Base-by-base conservation (phyloP, 371 early-diverging fungal genomes). In the Mucor racemosus region DNA sequence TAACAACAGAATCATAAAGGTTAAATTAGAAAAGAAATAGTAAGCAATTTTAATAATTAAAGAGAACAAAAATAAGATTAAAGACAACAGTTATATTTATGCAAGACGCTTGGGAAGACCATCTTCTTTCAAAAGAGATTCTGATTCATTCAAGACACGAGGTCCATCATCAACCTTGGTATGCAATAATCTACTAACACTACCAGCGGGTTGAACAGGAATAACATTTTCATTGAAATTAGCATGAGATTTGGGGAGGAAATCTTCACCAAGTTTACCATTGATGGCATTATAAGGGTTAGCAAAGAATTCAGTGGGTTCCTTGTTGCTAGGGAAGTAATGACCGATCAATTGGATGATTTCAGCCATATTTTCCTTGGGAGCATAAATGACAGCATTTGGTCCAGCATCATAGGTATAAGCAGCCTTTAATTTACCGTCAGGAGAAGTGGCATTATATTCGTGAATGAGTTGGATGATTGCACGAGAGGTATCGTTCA, bases 371-470 rank as follows among this genome's bases (percentile, higher is more conserved):
- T 95, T 86, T 70, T 88, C 80, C 73, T 86, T 81, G 60, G 88
- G 89, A 17, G 95, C 88, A 73, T 97, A 98, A 67, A 99, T 91
- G 34, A 99, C 99, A 3, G 99, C 97, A 76, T 99, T 99, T 62
- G 99, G 98, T 55, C 99, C 99, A 21, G 99, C 99, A 77, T 99
- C 99, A 72, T 84, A 95, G n/a, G 94, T 95, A 79, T 92, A 92
- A 8, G 93, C 95, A 26, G 91, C 92, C 77, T 86, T 86, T 63
- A 74, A 75, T 70, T 85, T 80, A 36, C 85, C 89, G 44, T 88
- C 80, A 39, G 81, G 84, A 19, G 80, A 72, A 7, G 79, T 67
- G n/a, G 75, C 69, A 78, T 99, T 99, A 88, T 94, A 97, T 41
- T 86, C 92, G 61, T 92, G 91, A 58, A 97, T 83, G 40, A 95